A percentile compares a stretch with the other conserved stretches of the same genome.
Evolutionary conservation across 1,284 basidiomycete genomes (phyloP).

Genomic region (Hypsizygus ulmarius): DNA sequence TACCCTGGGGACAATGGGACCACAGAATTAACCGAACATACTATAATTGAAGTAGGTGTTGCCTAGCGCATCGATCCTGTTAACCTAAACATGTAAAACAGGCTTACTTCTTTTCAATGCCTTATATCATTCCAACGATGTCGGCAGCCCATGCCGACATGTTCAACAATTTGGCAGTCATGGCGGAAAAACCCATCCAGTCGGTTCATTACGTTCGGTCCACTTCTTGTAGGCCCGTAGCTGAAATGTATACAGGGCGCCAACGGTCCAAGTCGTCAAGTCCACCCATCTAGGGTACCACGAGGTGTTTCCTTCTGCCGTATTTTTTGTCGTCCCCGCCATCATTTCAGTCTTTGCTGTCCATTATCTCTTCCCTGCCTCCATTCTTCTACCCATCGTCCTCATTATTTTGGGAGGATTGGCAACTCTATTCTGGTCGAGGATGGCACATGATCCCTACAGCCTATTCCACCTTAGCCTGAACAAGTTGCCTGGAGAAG

Average conservation of each 20-base stretch:
- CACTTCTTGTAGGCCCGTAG: not conserved
- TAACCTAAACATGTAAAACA: slow-evolving; percentile 3
- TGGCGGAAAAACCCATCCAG: slow-evolving; percentile 21
- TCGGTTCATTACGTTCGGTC: slow-evolving; percentile 4
- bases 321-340: not conserved
- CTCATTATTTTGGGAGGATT: slow-evolving; percentile 3
- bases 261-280: not conserved
- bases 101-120: slow-evolving; percentile 26
- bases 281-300: not conserved
- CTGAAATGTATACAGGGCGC: not conserved
- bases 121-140: slow-evolving; percentile 27
- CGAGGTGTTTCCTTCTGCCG: not conserved
- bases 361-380: not conserved
- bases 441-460: slow-evolving; percentile 43
- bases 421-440: slow-evolving; percentile 3
- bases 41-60: slow-evolving; percentile 11
- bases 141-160: slow-evolving; percentile 24
- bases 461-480: slow-evolving; percentile 51
- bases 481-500: slow-evolving; percentile 39
- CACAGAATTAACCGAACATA: slow-evolving; percentile 11
- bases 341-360: not conserved
- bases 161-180: slow-evolving; percentile 25
- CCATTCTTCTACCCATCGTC: not conserved
- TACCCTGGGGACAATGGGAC: slow-evolving; percentile 20
- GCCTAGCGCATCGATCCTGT: not conserved